phyloP scores from a whole-genome alignment of 805 yeast genomes.

The Nakazawaea wyomingensis region DNA sequence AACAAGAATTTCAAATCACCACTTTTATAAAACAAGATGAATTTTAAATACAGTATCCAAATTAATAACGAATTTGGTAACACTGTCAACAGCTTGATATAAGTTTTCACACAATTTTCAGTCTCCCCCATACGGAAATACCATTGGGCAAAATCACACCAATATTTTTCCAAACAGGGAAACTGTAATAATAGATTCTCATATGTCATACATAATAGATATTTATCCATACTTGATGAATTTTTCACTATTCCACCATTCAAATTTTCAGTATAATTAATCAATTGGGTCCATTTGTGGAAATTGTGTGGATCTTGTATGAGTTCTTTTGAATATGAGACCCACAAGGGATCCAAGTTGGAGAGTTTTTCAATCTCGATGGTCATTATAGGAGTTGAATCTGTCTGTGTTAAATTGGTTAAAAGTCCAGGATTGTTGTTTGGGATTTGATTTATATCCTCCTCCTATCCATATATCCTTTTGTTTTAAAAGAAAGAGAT shows the following conservation, averaged over 20 bases:
- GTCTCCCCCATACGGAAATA: constrained; percentile 41
- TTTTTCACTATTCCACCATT: constrained; percentile 30
- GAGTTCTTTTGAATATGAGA: constrained; percentile 18
- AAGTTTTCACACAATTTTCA: constrained; percentile 30
- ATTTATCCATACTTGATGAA: constrained; percentile 25
- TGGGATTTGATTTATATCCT: too few species aligned
- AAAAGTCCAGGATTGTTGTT: not conserved
- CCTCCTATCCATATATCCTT: too few species aligned
- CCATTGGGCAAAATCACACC: constrained; percentile 51
- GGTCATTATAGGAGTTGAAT: not conserved
- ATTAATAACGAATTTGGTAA: constrained; percentile 41
- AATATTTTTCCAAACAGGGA: constrained; percentile 49
- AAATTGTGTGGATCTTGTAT: constrained; percentile 25
- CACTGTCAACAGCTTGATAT: constrained; percentile 30
- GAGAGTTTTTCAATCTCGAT: constrained; percentile 14
- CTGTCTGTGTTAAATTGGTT: not conserved
- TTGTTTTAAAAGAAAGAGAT: too few species aligned
- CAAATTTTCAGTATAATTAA: constrained; percentile 27
- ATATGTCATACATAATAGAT: constrained; percentile 34
- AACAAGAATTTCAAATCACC: constrained; percentile 24
- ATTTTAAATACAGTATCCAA: constrained; percentile 44
- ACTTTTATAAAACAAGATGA: constrained; percentile 1
- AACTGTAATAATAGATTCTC: constrained; percentile 38
- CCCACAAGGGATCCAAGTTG: constrained; percentile 18
- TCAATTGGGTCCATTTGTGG: constrained; percentile 34